Evolutionary conservation across 164 flowering plant species (phyloP), one percentile per base, ranked within the genome.

Genomic region (Tinospora cordifolia): DNA sequence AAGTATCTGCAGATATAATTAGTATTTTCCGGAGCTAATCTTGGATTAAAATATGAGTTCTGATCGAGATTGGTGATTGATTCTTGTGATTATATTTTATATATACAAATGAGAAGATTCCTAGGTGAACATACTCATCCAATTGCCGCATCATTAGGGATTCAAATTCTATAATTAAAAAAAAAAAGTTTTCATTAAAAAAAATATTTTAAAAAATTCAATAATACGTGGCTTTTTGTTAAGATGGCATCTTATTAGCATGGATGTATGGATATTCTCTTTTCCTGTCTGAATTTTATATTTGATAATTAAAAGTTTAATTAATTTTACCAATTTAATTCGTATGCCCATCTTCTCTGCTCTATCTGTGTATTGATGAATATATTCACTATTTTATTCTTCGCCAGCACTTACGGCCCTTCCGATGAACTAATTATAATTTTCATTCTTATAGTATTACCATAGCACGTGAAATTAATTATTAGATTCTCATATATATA

Each of bases 21-120:
- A 54, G 60, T n/a, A 19, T 10, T 54, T 54, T 30, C 22, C n/a
- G n/a, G 24, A 19, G 60, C 25, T 54, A 54, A 54, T 54, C 60
- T 19, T 19, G 22, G 21, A 54, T 54, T 54, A 54, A 54, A 54
- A 54, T 19, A 19, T 21, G 11, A 21, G 10, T 54, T 54, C 54
- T 68, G 63, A 68, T 68, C 26, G 71, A 68, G 63, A 68, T 68
- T 57, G 63, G 71, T 57, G 71, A 68, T 68, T 13, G 71, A 54
- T 68, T 34, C 47, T 36, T 67, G 38, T 54, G 1, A 9, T 54
- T 54, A 34, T 54, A n/a, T 54, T 21, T 3, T 54, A 12, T 21
- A 36, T 60, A 60, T 54, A 15, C 13, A 68, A 36, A 54, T n/a
- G 62, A 6, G 40, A 68, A 34, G 71, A 54, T 57, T 54, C 47